phyloP scores from a whole-genome alignment of 495 filamentous ascomycete species.

The Aspergillus avenaceus region DNA sequence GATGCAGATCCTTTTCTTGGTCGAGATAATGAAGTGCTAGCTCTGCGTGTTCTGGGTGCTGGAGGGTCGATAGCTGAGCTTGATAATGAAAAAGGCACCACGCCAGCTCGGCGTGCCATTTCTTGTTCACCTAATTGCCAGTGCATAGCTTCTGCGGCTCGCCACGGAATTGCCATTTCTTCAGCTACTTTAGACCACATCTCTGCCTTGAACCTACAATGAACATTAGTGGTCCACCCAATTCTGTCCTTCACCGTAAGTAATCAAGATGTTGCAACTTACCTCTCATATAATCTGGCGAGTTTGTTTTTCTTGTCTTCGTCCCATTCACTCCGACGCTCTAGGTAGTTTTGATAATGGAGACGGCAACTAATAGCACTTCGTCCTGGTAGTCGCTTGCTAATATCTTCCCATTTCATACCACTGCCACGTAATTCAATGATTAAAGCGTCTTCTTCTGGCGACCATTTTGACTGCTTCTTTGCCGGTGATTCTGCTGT shows the following conservation, averaged over 20 bases:
- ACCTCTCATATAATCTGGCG: constrained; percentile 93
- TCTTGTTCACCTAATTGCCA: constrained; percentile 93
- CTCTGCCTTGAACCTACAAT: constrained; percentile 81
- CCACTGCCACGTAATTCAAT: constrained; percentile 82
- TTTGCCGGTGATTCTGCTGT: constrained; percentile 74
- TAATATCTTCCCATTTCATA: constrained; percentile 99
- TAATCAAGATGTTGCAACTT: constrained; percentile 23
- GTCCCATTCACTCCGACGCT: constrained; percentile 86
- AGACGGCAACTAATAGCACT: constrained; percentile 91
- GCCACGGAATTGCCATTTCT: constrained; percentile 96
- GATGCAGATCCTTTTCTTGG: constrained; percentile 40
- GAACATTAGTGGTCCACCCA: constrained; percentile 4
- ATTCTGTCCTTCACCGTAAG: not conserved
- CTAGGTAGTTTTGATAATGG: constrained; percentile 96
- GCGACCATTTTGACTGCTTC: constrained; percentile 94
- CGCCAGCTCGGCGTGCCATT: constrained; percentile 86
- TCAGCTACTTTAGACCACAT: constrained; percentile 94
- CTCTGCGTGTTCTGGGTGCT: constrained; percentile 37
- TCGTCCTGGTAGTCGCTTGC: constrained; percentile 79
- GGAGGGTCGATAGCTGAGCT: constrained; percentile 55
- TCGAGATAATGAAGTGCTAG: constrained; percentile 42
- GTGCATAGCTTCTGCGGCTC: constrained; percentile 95
- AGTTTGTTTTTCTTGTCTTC: constrained; percentile 97
- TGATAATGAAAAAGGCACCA: constrained; percentile 71
- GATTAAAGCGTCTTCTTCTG: constrained; percentile 84